Conservation (phyloP, 225 moss, liverwort and hornwort genomes). For the Ulota crispa region DNA sequence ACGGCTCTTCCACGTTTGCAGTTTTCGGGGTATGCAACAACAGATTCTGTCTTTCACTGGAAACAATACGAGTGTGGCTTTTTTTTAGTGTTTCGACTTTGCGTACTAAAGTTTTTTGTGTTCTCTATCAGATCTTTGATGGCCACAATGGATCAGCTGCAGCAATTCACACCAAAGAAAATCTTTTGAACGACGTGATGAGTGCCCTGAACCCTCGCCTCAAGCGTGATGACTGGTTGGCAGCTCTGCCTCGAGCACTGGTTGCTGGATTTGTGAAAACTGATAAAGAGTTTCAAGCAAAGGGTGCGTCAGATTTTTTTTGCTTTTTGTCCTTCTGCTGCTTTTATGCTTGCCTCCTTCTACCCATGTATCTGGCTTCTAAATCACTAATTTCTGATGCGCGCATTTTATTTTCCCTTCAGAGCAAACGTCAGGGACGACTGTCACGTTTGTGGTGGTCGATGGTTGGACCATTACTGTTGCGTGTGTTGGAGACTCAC, state of each 20-base stretch:
- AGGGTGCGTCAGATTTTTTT: constrained; percentile 32
- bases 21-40: constrained; percentile 61
- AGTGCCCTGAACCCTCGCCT: constrained; percentile 70
- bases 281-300: constrained; percentile 83
- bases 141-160: constrained; percentile 89
- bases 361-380: background rate
- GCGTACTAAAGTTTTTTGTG: background rate
- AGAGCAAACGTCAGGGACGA: constrained; percentile 86
- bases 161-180: constrained; percentile 79
- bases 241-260: constrained; percentile 71
- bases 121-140: constrained; percentile 62
- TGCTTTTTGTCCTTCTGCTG: background rate
- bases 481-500: constrained; percentile 85
- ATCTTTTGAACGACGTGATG: constrained; percentile 78
- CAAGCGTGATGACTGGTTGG: constrained; percentile 70
- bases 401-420: background rate
- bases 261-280: constrained; percentile 92
- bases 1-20: constrained; percentile 67
- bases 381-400: background rate
- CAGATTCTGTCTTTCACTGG: background rate
- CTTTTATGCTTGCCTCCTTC: background rate
- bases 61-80: background rate
- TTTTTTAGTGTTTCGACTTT: background rate
- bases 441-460: constrained; percentile 80
- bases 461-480: constrained; percentile 90